Evolutionary conservation across 179 eudicot species (phyloP).

Genomic region (Camellia oleifera): DNA sequence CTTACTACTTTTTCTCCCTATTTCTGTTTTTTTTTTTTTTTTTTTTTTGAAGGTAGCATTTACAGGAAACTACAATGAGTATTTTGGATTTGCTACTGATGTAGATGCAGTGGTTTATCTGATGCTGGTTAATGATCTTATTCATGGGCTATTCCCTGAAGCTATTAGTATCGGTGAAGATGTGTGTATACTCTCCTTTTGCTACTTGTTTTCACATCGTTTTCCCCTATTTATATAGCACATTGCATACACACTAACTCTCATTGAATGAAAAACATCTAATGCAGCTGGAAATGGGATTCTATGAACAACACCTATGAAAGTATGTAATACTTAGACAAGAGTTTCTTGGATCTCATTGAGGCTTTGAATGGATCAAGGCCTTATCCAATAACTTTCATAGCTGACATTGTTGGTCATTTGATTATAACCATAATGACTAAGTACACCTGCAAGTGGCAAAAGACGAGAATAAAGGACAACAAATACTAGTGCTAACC

Average conservation of each 20-base stretch:
- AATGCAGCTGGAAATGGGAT: neutral
- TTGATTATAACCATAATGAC: neutral
- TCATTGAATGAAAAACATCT: neutral
- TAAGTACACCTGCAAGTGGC: neutral
- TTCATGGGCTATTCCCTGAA: slow-evolving; percentile 88
- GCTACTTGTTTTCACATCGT: slow-evolving; percentile 11
- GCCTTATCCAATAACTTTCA: neutral
- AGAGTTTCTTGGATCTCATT: neutral
- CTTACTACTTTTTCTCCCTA: neutral
- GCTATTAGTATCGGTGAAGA: slow-evolving; percentile 93
- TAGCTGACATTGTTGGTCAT: neutral
- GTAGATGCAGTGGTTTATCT: slow-evolving; percentile 93
- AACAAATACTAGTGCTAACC: neutral
- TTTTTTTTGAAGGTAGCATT: slow-evolving; percentile 47
- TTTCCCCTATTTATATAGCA: neutral
- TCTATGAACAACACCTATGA: neutral
- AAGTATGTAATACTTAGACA: neutral
- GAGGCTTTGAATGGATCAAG: neutral
- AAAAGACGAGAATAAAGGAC: neutral
- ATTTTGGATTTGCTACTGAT: slow-evolving; percentile 85
- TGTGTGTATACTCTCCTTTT: slow-evolving; percentile 44
- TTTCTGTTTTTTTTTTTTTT: neutral
- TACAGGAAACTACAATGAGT: slow-evolving; percentile 88
- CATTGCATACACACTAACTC: neutral
- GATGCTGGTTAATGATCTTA: slow-evolving; percentile 96